Conservation (phyloP, 805 yeast genomes). For the Spathaspora arborariae region DNA sequence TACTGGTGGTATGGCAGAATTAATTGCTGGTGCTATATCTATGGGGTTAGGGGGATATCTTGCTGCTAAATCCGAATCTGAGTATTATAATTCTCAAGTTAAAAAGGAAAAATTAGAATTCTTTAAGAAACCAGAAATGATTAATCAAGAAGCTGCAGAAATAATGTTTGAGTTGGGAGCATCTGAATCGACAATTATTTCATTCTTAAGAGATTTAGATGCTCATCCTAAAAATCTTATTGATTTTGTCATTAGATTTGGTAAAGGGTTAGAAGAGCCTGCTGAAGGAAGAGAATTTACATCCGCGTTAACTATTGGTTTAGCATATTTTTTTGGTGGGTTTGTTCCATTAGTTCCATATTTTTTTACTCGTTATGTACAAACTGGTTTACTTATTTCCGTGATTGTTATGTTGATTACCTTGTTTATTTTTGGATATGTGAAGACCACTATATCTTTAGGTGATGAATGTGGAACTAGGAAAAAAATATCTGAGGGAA, state of each 20-base stretch:
- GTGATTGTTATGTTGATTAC: conserved; percentile 82
- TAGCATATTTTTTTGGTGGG: conserved; percentile 87
- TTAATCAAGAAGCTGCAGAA: conserved; percentile 78
- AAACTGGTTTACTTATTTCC: conserved; percentile 70
- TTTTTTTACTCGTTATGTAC: conserved; percentile 75
- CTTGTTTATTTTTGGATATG: conserved; percentile 79
- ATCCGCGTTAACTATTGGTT: conserved; percentile 86
- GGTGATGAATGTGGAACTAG: conserved; percentile 66
- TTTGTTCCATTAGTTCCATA: conserved; percentile 88
- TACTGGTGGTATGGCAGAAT: conserved; percentile 97
- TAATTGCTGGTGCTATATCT: conserved; percentile 93
- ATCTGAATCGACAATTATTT: conserved; percentile 66
- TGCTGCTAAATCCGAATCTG: conserved; percentile 88
- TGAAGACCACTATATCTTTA: conserved; percentile 80
- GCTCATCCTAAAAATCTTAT: conserved; percentile 73
- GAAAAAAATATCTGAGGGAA: conserved; percentile 70
- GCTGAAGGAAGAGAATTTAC: conserved; percentile 86
- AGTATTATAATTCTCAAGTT: conserved; percentile 69
- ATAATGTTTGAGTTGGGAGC: conserved; percentile 72
- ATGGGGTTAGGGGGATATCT: conserved; percentile 98
- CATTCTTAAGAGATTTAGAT: conserved; percentile 76
- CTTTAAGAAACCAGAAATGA: conserved; percentile 58
- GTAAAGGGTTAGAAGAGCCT: conserved; percentile 93
- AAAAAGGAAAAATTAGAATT: conserved; percentile 65
- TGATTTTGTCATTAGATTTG: conserved; percentile 82